Conservation (phyloP, 192 early-diverging fungal genomes). For the Entophlyctis luteolus region DNA sequence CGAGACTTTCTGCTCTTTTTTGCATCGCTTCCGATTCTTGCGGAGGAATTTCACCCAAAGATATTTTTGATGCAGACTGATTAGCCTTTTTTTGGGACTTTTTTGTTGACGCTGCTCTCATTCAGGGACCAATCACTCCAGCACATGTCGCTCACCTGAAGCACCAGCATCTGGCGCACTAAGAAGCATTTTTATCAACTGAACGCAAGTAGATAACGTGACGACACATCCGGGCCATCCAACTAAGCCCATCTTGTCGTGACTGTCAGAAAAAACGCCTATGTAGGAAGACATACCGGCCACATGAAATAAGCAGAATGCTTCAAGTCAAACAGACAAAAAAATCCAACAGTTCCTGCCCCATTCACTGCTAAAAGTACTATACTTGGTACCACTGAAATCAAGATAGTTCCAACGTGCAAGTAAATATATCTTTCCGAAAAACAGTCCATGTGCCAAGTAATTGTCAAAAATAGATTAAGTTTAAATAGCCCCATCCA, state of each 20-base stretch:
- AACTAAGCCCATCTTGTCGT: too few species aligned
- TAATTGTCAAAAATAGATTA: neutral
- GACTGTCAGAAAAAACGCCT: too few species aligned
- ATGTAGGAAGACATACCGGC: neutral
- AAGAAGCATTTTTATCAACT: too few species aligned
- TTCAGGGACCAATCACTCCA: too few species aligned
- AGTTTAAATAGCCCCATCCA: constrained; percentile 4
- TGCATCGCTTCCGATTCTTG: too few species aligned
- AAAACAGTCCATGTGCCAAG: neutral
- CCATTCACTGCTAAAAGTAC: neutral
- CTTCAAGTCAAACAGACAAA: neutral
- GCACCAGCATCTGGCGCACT: too few species aligned
- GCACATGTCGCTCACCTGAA: too few species aligned
- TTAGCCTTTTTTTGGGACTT: too few species aligned
- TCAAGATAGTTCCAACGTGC: neutral
- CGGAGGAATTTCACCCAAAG: neutral
- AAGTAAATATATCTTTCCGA: neutral
- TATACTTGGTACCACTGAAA: neutral
- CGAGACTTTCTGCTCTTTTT: too few species aligned
- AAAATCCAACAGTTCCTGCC: neutral
- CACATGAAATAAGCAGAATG: neutral
- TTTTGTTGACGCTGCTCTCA: too few species aligned
- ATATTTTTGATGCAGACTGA: too few species aligned
- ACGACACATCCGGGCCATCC: too few species aligned
- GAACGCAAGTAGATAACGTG: neutral